phyloP scores from a whole-genome alignment of 225 moss, liverwort and hornwort species.

The Marchantia paleacea region DNA sequence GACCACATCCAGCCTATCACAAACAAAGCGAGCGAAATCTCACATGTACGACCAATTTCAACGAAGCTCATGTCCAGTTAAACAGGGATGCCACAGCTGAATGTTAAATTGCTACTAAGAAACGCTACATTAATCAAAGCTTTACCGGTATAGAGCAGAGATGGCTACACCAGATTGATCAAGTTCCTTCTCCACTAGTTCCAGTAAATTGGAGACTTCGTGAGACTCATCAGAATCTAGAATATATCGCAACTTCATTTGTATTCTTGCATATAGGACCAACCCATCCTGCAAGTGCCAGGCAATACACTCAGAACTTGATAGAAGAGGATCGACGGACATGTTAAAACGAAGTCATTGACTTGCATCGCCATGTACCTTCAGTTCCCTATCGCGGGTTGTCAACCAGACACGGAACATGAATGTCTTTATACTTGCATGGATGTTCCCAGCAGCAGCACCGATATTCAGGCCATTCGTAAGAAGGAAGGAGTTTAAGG shows the following conservation, averaged over 20 bases:
- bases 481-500: conserved; percentile 71
- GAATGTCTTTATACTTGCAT: conserved; percentile 68
- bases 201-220: conserved; percentile 65
- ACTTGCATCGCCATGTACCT: conserved; percentile 43
- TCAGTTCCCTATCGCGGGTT: conserved; percentile 89
- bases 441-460: conserved; percentile 59
- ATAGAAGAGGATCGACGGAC: neutral
- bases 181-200: conserved; percentile 90
- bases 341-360: neutral
- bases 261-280: conserved; percentile 77
- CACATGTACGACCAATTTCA: neutral
- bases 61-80: neutral
- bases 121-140: neutral
- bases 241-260: conserved; percentile 80
- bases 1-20: conserved; percentile 61
- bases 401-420: conserved; percentile 82
- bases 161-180: conserved; percentile 80
- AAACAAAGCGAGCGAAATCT: neutral
- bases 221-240: conserved; percentile 52
- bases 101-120: neutral
- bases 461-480: conserved; percentile 84
- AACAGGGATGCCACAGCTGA: neutral
- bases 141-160: conserved; percentile 62
- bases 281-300: conserved; percentile 75
- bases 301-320: neutral